Conservation (phyloP, 805 yeast species). For the Candida incommunis region DNA sequence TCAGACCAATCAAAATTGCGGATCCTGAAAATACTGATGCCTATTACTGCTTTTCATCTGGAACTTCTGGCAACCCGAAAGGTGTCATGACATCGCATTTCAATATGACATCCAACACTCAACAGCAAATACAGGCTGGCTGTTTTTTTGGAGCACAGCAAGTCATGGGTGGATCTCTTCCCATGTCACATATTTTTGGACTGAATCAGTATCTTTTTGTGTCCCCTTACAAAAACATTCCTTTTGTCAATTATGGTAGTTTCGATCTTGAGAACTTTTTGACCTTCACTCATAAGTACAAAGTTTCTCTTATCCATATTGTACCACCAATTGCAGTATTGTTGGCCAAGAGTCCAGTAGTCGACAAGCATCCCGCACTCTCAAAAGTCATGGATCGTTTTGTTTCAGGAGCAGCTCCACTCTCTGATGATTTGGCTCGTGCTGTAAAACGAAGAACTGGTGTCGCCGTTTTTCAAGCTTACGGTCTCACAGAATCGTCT, state of each 20-base stretch:
- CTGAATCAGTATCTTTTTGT: constrained; percentile 16
- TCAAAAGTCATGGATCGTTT: constrained; percentile 27
- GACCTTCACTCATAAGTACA: constrained; percentile 14
- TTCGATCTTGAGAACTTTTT: constrained; percentile 23
- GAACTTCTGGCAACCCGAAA: constrained; percentile 53
- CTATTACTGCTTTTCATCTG: constrained; percentile 20
- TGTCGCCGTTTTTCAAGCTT: constrained; percentile 12
- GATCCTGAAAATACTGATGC: constrained; percentile 9
- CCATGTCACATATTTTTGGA: constrained; percentile 22
- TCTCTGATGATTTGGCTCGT: constrained; percentile 11
- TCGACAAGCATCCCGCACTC: constrained; percentile 28
- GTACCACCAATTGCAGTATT: constrained; percentile 29
- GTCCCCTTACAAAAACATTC: constrained; percentile 11
- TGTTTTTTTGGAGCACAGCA: constrained; percentile 14
- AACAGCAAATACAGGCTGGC: constrained; percentile 9
- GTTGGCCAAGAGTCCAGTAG: constrained; percentile 32
- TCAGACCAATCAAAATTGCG: neutral
- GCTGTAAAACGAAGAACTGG: constrained; percentile 4
- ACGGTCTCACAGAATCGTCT: constrained; percentile 49
- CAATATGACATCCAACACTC: constrained; percentile 30
- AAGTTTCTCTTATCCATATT: constrained; percentile 26
- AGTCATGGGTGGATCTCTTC: constrained; percentile 21
- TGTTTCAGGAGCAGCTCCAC: constrained; percentile 34
- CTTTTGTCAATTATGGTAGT: constrained; percentile 15
- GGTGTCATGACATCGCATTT: constrained; percentile 56